phyloP scores from a whole-genome alignment of 257 asterid species.

The Petunia secreta region DNA sequence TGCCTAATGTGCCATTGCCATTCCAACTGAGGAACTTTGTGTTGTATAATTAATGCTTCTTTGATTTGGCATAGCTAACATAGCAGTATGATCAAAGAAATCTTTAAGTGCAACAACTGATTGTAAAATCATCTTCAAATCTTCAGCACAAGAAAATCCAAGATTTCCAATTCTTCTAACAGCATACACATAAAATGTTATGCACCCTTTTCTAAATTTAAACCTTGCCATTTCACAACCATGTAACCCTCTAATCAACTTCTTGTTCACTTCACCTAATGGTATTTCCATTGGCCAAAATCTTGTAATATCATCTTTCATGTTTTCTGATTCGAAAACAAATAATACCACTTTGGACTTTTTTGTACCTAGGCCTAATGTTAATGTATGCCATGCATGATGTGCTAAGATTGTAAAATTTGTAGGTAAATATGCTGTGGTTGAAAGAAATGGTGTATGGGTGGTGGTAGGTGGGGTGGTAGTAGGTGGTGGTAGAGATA shows the following conservation, averaged over 20 bases:
- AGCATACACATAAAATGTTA: conserved; percentile 90
- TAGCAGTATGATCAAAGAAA: conserved; percentile 95
- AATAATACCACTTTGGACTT: conserved; percentile 81
- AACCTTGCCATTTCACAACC: conserved; percentile 90
- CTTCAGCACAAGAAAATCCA: conserved; percentile 75
- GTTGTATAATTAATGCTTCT: conserved; percentile 59
- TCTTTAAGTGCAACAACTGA: conserved; percentile 83
- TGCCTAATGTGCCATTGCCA: conserved; percentile 68
- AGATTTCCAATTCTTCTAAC: conserved; percentile 62
- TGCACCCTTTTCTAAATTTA: conserved; percentile 87
- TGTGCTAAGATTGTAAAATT: conserved; percentile 97
- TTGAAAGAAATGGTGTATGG: conserved; percentile 56
- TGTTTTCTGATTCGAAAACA: conserved; percentile 78
- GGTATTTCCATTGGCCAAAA: conserved; percentile 91
- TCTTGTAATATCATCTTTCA: conserved; percentile 60
- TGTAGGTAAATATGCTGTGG: conserved; percentile 80
- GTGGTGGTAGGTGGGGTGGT: not conserved
- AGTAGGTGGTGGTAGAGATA: conserved; percentile 49
- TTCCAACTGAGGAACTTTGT: conserved; percentile 41
- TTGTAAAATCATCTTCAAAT: conserved; percentile 65
- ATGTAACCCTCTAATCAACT: conserved; percentile 60
- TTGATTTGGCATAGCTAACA: conserved; percentile 97
- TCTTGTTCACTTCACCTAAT: conserved; percentile 88
- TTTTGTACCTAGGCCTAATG: conserved; percentile 88
- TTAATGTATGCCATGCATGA: conserved; percentile 97